These are phyloP conservation scores for Verruconis gallopava DNA, from an alignment of 2,329 filamentous ascomycete genomes.

Conservation along the genomic window DNA sequence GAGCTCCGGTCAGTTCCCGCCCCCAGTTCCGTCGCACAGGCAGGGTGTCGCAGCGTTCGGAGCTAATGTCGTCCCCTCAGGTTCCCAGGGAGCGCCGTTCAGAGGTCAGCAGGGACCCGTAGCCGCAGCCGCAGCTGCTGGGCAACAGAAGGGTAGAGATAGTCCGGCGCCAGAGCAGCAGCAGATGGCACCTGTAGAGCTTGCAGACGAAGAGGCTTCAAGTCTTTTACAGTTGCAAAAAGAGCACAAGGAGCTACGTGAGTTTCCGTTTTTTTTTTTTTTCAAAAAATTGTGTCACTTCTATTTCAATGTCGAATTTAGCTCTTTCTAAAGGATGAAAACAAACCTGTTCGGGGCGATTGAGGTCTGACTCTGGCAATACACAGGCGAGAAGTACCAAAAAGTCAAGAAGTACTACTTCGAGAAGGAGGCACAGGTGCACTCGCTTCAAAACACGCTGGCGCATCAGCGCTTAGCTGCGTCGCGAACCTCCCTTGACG, in stretches of 20 bases:
- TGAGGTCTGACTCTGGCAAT: constrained; percentile 10
- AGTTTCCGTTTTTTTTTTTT: constrained; percentile 18
- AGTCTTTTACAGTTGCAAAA: constrained; percentile 30
- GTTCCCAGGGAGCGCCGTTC: constrained; percentile 31
- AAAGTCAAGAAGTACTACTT: constrained; percentile 98
- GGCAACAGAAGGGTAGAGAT: constrained; percentile 24
- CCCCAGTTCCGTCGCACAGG: constrained; percentile 12
- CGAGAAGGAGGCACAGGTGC: constrained; percentile 78
- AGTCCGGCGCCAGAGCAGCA: constrained; percentile 33
- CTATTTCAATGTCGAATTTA: background rate
- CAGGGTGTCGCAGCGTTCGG: constrained; percentile 30
- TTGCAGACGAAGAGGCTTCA: constrained; percentile 31
- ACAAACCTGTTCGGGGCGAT: too few relatives aligned
- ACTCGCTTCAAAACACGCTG: constrained; percentile 92
- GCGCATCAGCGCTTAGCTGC: constrained; percentile 91
- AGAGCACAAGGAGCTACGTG: constrained; percentile 38
- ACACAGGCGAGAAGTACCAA: constrained; percentile 91
- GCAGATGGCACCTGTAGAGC: constrained; percentile 16
- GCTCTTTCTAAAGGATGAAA: background rate
- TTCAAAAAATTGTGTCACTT: too few relatives aligned
- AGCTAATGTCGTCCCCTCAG: constrained; percentile 31
- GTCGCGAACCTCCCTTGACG: constrained; percentile 86
- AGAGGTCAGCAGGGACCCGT: constrained; percentile 20
- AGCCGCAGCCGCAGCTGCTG: constrained; percentile 14
- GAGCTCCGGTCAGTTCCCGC: constrained; percentile 3